phyloP scores from a whole-genome alignment of 768 basidiomycete species.

The Sistotremastrum suecicum region DNA sequence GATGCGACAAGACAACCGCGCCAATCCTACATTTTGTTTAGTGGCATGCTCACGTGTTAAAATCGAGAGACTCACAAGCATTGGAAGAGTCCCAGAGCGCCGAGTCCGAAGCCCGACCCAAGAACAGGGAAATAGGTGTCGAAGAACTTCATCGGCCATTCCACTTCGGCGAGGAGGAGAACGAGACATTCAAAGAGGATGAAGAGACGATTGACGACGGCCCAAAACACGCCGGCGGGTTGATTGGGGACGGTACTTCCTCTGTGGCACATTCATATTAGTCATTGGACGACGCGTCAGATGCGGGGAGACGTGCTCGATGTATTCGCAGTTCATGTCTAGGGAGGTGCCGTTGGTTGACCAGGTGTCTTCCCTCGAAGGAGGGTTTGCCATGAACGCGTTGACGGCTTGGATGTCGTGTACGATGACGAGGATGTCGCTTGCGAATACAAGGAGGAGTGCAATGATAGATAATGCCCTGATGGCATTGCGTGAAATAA shows the following conservation, averaged over 20 bases:
- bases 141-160: constrained; percentile 71
- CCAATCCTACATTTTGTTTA: constrained; percentile 24
- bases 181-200: constrained; percentile 76
- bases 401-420: constrained; percentile 68
- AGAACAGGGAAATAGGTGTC: constrained; percentile 76
- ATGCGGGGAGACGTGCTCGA: constrained; percentile 34
- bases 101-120: constrained; percentile 72
- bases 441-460: constrained; percentile 67
- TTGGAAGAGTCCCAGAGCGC: constrained; percentile 78
- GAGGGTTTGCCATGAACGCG: constrained; percentile 25
- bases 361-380: constrained; percentile 5
- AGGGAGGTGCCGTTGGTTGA: constrained; percentile 14
- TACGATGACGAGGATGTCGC: constrained; percentile 60
- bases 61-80: constrained; percentile 42
- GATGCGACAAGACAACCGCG: constrained; percentile 35
- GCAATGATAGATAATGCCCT: constrained; percentile 69
- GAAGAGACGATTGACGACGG: constrained; percentile 73
- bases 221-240: constrained; percentile 84
- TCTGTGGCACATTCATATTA: constrained; percentile 22
- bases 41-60: not conserved
- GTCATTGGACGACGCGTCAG: not conserved
- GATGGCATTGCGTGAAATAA: constrained; percentile 67
- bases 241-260: constrained; percentile 80
- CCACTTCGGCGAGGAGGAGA: constrained; percentile 70
- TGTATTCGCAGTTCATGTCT: constrained; percentile 58